phyloP scores from a whole-genome alignment of 164 flowering plant species.

The Vitis vinifera region DNA sequence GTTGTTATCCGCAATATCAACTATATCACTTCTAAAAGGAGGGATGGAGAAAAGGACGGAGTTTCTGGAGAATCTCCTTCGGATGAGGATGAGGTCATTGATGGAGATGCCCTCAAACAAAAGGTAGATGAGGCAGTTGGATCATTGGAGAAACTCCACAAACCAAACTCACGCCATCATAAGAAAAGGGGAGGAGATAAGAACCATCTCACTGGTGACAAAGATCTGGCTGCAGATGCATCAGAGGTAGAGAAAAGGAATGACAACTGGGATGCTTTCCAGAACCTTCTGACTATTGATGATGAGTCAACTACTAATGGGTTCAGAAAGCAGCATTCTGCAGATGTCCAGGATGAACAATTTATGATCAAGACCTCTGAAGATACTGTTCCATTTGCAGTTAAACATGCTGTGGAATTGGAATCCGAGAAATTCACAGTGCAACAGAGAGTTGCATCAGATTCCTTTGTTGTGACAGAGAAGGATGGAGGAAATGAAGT shows the following conservation, averaged over 20 bases:
- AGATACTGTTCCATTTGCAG: slow-evolving; percentile 16
- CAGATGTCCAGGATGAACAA: slow-evolving; percentile 29
- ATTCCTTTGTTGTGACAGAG: slow-evolving; percentile 39
- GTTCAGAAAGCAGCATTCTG: slow-evolving; percentile 3
- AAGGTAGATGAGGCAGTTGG: slow-evolving; percentile 54
- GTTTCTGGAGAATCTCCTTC: slow-evolving; percentile 37
- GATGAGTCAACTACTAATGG: slow-evolving; percentile 26
- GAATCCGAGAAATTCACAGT: slow-evolving; percentile 31
- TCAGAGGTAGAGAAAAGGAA: slow-evolving; percentile 23
- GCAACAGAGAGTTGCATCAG: slow-evolving; percentile 30
- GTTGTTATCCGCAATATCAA: slow-evolving; percentile 75
- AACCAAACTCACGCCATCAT: slow-evolving; percentile 24
- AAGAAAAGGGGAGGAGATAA: slow-evolving; percentile 31
- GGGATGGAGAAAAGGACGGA: slow-evolving; percentile 33
- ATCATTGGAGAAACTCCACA: slow-evolving; percentile 42
- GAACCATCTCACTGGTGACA: slow-evolving; percentile 12
- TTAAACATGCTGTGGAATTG: slow-evolving; percentile 9
- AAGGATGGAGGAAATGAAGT: slow-evolving; percentile 26
- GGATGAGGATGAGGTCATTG: slow-evolving; percentile 37
- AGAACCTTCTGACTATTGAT: slow-evolving; percentile 51
- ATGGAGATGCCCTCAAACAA: slow-evolving; percentile 43
- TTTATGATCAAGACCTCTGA: slow-evolving; percentile 21
- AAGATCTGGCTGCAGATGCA: slow-evolving; percentile 5
- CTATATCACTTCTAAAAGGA: slow-evolving; percentile 48
- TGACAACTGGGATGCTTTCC: slow-evolving; percentile 59